Conservation (phyloP, 768 basidiomycete genomes). For the Auriscalpium orientale region DNA sequence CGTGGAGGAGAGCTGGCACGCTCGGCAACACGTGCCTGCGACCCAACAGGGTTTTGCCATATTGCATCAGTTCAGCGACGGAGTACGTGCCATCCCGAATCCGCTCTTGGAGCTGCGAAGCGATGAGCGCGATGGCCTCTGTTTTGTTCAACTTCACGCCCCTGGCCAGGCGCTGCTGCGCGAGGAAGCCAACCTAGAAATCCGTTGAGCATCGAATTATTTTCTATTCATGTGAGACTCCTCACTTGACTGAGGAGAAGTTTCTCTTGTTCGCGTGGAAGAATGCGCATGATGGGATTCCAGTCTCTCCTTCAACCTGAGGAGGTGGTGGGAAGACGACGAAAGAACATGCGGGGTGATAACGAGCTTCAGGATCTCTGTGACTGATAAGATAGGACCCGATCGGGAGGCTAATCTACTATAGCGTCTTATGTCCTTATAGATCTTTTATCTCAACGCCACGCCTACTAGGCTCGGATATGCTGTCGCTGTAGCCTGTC, state of each 20-base stretch:
- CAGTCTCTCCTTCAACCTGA: no score
- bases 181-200: slow-evolving; percentile 71
- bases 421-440: no score
- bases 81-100: slow-evolving; percentile 86
- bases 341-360: no score
- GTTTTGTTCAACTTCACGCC: slow-evolving; percentile 81
- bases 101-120: slow-evolving; percentile 86
- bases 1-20: slow-evolving; percentile 67
- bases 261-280: slow-evolving; percentile 71
- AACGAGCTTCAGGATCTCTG: no score
- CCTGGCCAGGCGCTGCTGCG: slow-evolving; percentile 92
- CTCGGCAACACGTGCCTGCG: slow-evolving; percentile 81
- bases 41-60: slow-evolving; percentile 84
- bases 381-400: no score
- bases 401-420: no score
- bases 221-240: no score
- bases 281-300: slow-evolving; percentile 46
- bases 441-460: no score
- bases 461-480: no score
- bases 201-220: background rate
- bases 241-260: slow-evolving; percentile 63
- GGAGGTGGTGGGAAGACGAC: no score
- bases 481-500: no score
- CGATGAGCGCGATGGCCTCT: slow-evolving; percentile 86
- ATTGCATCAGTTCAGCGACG: slow-evolving; percentile 88